Conservation (phyloP, 768 basidiomycete species). For the Hysterangium stoloniferum region DNA sequence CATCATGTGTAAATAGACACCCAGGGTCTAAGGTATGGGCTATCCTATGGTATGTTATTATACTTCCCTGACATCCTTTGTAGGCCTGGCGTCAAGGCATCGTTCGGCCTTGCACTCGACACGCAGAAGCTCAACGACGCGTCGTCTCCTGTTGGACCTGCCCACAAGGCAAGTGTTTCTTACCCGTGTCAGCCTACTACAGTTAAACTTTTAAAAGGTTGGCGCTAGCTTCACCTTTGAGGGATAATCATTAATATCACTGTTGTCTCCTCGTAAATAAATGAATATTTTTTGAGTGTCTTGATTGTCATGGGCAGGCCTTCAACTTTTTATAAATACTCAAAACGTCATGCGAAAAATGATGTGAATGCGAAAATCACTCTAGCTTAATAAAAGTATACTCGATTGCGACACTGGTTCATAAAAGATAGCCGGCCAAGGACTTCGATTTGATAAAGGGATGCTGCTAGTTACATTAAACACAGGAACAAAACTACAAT, state of each 20-base stretch:
- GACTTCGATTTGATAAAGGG: too few relatives aligned
- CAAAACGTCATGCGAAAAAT: too few relatives aligned
- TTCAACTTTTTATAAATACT: too few relatives aligned
- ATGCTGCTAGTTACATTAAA: too few relatives aligned
- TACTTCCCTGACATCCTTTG: constrained; percentile 1
- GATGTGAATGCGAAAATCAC: too few relatives aligned
- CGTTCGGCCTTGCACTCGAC: constrained; percentile 93
- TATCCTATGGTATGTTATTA: constrained; percentile 13
- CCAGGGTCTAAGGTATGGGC: constrained; percentile 60
- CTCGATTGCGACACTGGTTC: too few relatives aligned
- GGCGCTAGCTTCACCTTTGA: constrained; percentile 73
- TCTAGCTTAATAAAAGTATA: too few relatives aligned
- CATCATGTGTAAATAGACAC: constrained; percentile 34
- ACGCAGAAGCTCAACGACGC: constrained; percentile 83
- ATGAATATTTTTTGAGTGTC: too few relatives aligned
- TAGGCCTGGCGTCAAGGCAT: constrained; percentile 82
- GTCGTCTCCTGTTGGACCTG: constrained; percentile 42
- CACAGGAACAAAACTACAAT: too few relatives aligned
- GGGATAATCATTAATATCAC: constrained; percentile 20
- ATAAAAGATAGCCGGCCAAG: too few relatives aligned
- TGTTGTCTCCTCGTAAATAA: too few relatives aligned
- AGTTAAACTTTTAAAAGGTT: constrained; percentile 34
- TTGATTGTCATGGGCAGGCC: too few relatives aligned
- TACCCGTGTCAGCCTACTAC: not conserved
- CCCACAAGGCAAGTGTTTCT: constrained; percentile 58